Conservation (phyloP, 2,329 filamentous ascomycete species). For the Colletotrichum siamense region DNA sequence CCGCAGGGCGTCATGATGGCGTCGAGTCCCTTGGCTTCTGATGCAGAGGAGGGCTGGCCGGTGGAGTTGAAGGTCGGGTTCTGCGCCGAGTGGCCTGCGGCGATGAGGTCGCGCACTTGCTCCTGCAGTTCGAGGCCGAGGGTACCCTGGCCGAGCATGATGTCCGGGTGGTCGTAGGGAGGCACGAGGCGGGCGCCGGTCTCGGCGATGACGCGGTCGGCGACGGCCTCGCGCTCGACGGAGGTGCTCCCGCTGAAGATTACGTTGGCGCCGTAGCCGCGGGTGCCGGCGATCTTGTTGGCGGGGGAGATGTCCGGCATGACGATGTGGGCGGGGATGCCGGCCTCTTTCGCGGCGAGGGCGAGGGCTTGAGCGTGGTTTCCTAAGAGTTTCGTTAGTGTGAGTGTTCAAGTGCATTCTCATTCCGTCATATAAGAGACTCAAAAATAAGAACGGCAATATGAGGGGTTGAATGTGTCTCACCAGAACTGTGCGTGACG, state of each 20-base stretch:
- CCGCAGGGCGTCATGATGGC: conserved; percentile 84
- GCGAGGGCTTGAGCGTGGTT: conserved; percentile 95
- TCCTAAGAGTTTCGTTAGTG: conserved; percentile 52
- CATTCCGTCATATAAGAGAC: neutral
- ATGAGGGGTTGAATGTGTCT: neutral
- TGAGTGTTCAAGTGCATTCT: neutral
- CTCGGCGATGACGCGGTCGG: conserved; percentile 68
- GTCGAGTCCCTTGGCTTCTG: conserved; percentile 52
- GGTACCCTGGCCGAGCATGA: conserved; percentile 94
- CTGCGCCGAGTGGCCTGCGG: conserved; percentile 23
- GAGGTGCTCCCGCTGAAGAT: conserved; percentile 84
- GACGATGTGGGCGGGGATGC: conserved; percentile 83
- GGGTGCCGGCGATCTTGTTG: conserved; percentile 86
- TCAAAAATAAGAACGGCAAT: neutral
- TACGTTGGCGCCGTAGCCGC: conserved; percentile 77
- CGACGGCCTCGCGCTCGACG: conserved; percentile 80
- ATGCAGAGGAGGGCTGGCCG: neutral
- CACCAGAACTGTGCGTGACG: conserved; percentile 89
- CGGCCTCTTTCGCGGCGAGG: conserved; percentile 77
- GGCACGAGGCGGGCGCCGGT: conserved; percentile 84
- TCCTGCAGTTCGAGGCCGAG: conserved; percentile 80
- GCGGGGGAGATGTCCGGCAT: conserved; percentile 88
- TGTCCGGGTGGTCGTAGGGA: conserved; percentile 91
- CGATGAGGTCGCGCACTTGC: conserved; percentile 67
- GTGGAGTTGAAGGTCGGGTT: conserved; percentile 16